Percentiles rank a stretch among this genome's conserved stretches.
phyloP scores from a whole-genome alignment of 768 basidiomycete genomes.

The Termitomyces sp. region DNA sequence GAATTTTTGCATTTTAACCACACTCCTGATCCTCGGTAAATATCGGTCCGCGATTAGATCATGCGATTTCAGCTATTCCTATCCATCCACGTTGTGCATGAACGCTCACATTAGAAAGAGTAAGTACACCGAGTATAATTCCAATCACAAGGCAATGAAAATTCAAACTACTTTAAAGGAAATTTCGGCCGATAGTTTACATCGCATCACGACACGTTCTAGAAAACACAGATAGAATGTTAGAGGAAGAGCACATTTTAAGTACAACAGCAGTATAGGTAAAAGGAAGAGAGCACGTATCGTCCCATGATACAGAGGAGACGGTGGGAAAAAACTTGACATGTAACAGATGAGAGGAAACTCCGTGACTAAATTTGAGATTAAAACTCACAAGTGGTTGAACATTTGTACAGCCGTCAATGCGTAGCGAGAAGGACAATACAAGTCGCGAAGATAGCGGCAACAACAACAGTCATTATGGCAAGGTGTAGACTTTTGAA shows the following conservation, averaged over 20 bases:
- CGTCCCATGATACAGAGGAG: not conserved
- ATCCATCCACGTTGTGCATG: not conserved
- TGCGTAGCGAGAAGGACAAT: constrained; percentile 39
- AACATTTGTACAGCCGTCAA: constrained; percentile 1
- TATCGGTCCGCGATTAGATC: constrained; percentile 7
- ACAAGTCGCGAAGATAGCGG: constrained; percentile 46
- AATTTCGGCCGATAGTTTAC: not conserved
- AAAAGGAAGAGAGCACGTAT: not conserved
- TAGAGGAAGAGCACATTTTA: not conserved
- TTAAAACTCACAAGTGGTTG: not conserved
- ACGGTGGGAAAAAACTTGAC: not conserved
- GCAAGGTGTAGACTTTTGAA: constrained; percentile 41
- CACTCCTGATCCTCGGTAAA: not conserved
- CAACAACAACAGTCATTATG: constrained; percentile 45
- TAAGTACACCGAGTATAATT: not conserved
- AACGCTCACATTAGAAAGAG: not conserved
- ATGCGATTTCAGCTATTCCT: not conserved
- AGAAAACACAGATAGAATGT: not conserved
- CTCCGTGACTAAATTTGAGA: not conserved
- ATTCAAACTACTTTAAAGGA: not conserved
- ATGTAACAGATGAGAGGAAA: not conserved
- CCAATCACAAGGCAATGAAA: not conserved
- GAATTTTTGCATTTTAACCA: not conserved
- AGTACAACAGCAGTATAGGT: not conserved
- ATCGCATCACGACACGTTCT: not conserved